Conservation (phyloP, 495 filamentous ascomycete genomes). For the Penicillium angulare region DNA sequence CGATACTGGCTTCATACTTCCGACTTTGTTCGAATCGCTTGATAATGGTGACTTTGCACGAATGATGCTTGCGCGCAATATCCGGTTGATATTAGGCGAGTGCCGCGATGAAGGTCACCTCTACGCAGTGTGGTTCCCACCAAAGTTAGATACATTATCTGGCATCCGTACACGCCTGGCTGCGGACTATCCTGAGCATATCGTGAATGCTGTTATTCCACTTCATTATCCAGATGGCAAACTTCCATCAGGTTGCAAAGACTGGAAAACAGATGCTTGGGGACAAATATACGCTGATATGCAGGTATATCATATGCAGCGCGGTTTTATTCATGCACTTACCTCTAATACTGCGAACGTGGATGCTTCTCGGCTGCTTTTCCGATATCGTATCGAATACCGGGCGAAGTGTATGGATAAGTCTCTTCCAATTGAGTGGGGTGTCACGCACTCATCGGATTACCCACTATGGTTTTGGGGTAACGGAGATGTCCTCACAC, state of each 20-base stretch:
- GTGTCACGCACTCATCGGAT: constrained; percentile 57
- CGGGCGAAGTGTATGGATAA: constrained; percentile 43
- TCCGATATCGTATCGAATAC: constrained; percentile 52
- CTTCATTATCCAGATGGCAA: constrained; percentile 41
- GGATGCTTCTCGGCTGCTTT: constrained; percentile 27
- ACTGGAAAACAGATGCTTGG: constrained; percentile 49
- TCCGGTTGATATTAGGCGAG: constrained; percentile 55
- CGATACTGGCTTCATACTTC: constrained; percentile 47
- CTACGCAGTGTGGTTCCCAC: constrained; percentile 46
- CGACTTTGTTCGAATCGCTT: constrained; percentile 44
- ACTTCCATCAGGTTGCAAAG: constrained; percentile 25
- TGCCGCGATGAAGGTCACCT: constrained; percentile 53
- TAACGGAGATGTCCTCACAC: constrained; percentile 38
- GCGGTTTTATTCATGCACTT: constrained; percentile 37
- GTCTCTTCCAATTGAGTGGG: constrained; percentile 46
- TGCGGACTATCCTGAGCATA: constrained; percentile 49
- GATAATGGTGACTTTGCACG: constrained; percentile 49
- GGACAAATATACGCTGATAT: constrained; percentile 57
- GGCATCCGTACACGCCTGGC: constrained; percentile 45
- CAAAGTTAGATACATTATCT: constrained; percentile 33
- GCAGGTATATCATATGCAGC: constrained; percentile 51
- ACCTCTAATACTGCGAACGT: constrained; percentile 22
- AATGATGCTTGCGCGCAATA: constrained; percentile 36
- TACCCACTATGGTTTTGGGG: constrained; percentile 59
- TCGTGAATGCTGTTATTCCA: constrained; percentile 40